Conservation (phyloP, 176 grass and related monocot genomes). For the Eragrostis nindensis region DNA sequence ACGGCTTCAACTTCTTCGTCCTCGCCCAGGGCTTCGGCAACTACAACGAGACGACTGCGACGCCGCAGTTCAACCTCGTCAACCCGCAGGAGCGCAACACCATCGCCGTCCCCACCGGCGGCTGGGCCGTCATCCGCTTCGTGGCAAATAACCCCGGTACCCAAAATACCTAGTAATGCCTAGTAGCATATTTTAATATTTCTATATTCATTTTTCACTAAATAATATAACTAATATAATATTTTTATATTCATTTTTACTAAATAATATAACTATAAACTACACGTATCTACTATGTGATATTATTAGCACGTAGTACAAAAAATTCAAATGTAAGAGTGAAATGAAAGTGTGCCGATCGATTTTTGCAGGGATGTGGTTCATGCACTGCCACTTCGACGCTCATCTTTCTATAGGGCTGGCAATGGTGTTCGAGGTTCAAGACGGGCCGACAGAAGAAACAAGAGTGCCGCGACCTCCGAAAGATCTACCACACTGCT, state of each 20-base stretch:
- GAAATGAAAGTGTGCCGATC: background rate
- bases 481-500: conserved; percentile 27
- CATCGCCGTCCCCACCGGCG: conserved; percentile 53
- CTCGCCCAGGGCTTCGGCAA: conserved; percentile 78
- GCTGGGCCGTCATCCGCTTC: conserved; percentile 76
- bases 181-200: too few species aligned
- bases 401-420: conserved; percentile 35
- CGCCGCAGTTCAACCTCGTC: conserved; percentile 42
- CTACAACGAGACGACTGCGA: conserved; percentile 2
- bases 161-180: too few species aligned
- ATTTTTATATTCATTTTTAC: too few species aligned
- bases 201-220: background rate
- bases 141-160: conserved; percentile 54
- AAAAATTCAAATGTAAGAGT: background rate
- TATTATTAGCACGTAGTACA: too few species aligned
- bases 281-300: too few species aligned
- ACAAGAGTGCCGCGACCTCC: conserved; percentile 34
- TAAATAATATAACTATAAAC: too few species aligned
- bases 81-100: conserved; percentile 77
- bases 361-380: conserved; percentile 41
- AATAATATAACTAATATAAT: background rate
- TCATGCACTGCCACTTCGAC: conserved; percentile 50
- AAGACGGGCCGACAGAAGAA: background rate
- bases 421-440: conserved; percentile 47
- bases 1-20: conserved; percentile 72